Base-by-base conservation (phyloP, 164 flowering plant species). In the Magnolia changhungtana region DNA sequence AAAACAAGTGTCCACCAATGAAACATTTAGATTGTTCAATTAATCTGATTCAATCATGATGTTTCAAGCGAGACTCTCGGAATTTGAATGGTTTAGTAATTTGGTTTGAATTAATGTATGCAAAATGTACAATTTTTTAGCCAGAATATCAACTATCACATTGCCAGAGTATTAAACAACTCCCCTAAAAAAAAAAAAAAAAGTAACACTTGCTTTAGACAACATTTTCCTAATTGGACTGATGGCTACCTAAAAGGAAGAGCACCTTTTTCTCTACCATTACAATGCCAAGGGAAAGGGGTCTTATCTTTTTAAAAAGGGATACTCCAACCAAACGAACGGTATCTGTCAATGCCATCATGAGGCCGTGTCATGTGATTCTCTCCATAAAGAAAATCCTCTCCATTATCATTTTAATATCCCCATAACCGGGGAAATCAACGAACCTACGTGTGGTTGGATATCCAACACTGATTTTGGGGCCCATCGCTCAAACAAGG, bases 381-480 rank as follows among this genome's bases (percentile, higher is more conserved):
- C 72, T 69, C 72, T 69, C 8, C 20, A 4, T 69, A 69, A 1
- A 37, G 37, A 37, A 19, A 8, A 7, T 24, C 51, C 50, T 69
- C 72, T 2, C 51, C 50, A 69, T 10, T 11, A 14, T 31, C 52
- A 29, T 19, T 31, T 69, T 45, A 69, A 27, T 13, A 69, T 27
- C 72, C 31, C 72, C 72, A 69, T 24, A 4, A 37, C 31, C 72
- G 18, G 27, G 16, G 50, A 69, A 45, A 49, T 24, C 24, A 69
- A 14, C 71, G 31, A 69, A 69, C 10, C 50, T 14, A 37, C 49
- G 8, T 69, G 71, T 69, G 9, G 50, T 10, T 69, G 18, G 18
- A 69, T 49, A 37, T 45, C 50, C 72, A 69, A 69, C 72, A 69
- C 31, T 69, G 72, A 69, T 19, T 27, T 69, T 37, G 72, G 49